Evolutionary conservation across 164 flowering plant genomes (phyloP), one percentile per base, ranked within the genome.

Genomic region (Macadamia tetraphylla): DNA sequence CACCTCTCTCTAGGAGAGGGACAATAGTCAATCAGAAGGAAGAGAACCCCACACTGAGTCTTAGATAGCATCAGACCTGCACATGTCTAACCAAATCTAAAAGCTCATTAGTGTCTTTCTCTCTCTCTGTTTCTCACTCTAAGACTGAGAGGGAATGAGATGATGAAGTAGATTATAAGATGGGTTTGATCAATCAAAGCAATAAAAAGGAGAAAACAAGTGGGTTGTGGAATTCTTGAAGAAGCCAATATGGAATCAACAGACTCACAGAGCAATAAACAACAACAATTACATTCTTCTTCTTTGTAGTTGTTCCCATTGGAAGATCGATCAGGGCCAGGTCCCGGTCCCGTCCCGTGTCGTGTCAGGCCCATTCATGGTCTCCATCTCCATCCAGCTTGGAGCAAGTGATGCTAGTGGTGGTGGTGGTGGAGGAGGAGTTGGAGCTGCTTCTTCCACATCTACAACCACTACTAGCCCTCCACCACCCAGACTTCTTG

Each of bases 311-410:
- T 74, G 49, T 67, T 59, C 71, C 71, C 73, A n/a, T 81, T 77
- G 23, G 76, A 73, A 67, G 80, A 68, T 51, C 71, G 76, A 62
- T 53, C 67, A 59, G 70, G 67, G 0, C 23, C 23, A 23, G 23
- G 23, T 23, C 23, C 23, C 23, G 0, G 23, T 23, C 65, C 66
- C n/a, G 29, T 56, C 66, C 53, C 53, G 35, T 18, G n/a, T 53
- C 62, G 1, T 31, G 23, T 23, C 23, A 23, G 23, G 23, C 23
- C 0, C 23, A 23, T 23, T 23, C 23, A 23, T 23, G 23, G 71
- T 77, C 77, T 71, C 86, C 80, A 82, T 81, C 53, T 71, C 82
- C 30, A 70, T 67, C 62, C 81, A 74, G 61, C 60, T 78, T 64
- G 75, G 72, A 63, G 23, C 23, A 23, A 23, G 23, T 23, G 23